Base-by-base conservation (phyloP, 192 early-diverging fungal species). In the Rhizophagus prolifer region DNA sequence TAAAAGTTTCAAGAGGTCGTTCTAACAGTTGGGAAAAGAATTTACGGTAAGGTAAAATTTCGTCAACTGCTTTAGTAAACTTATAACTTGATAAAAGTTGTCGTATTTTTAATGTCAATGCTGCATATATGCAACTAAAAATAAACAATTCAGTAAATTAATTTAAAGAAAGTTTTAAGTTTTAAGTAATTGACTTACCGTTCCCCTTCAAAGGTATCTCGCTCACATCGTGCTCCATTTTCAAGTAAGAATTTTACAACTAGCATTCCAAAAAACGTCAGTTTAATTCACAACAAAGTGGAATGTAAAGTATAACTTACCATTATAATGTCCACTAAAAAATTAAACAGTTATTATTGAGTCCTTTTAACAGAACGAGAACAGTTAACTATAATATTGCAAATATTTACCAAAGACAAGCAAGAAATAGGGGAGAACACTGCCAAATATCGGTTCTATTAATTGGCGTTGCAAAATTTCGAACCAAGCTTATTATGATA, bases 381-480 rank as follows among this genome's bases (percentile, higher is more conserved):
- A 19, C 47, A 16, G 8, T 14, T 14, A 10, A 47, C 46, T 47
- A 50, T 38, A 38, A 14, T 19, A 16, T 16, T 9, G 44, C n/a
- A 46, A 7, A 64, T 61, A 74, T 76, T 58, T 79, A 81, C 69
- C 69, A 71, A 58, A 71, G 26, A 58, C 82, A 83, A 9, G 80
- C 75, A 50, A 79, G 86, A 69, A 86, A 88, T 26, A 88, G 72
- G 5, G 79, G 85, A 26, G 75, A 78, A 25, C 80, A 81, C 68
- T 88, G 83, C 86, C 86, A 88, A 13, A 72, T 41, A 72, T 88
- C 87, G 13, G 82, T 81, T 9, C 47, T 13, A 77, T 89, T 88
- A 54, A 89, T 78, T 21, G 83, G 83, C 6, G 82, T 85, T 9
- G 77, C 77, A 65, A 75, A 72, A 58, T 72, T 80, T 54, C 58